Conservation (phyloP, 805 yeast genomes). For the Scheffersomyces lignosus region DNA sequence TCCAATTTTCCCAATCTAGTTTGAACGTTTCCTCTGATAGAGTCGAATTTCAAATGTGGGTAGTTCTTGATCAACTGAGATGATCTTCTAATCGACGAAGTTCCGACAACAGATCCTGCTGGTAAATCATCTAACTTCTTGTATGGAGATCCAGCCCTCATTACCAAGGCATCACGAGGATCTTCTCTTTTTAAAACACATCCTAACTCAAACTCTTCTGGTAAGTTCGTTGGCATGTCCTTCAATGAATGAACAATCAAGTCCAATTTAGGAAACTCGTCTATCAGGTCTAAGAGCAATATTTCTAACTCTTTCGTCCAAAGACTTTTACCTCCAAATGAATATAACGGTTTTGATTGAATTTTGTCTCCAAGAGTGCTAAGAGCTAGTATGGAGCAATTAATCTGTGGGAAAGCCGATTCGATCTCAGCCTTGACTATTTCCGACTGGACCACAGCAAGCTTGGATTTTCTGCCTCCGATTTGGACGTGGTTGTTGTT, state of each 20-base stretch:
- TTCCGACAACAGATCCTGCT: slow-evolving; percentile 83
- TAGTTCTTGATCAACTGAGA: slow-evolving; percentile 81
- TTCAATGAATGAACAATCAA: slow-evolving; percentile 91
- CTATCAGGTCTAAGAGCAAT: slow-evolving; percentile 61
- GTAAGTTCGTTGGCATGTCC: slow-evolving; percentile 88
- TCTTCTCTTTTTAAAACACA: slow-evolving; percentile 85
- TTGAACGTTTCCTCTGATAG: slow-evolving; percentile 76
- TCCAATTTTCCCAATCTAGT: slow-evolving; percentile 85
- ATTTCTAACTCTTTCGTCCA: slow-evolving; percentile 97
- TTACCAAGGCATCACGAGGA: slow-evolving; percentile 88
- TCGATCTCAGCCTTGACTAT: slow-evolving; percentile 64
- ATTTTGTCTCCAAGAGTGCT: slow-evolving; percentile 90
- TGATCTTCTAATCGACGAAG: slow-evolving; percentile 90
- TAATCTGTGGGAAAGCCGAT: slow-evolving; percentile 57
- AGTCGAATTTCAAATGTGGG: slow-evolving; percentile 77
- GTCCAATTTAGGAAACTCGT: slow-evolving; percentile 68
- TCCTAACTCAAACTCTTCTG: slow-evolving; percentile 87
- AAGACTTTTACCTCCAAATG: slow-evolving; percentile 93
- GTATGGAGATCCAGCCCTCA: slow-evolving; percentile 66
- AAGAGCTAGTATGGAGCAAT: slow-evolving; percentile 76
- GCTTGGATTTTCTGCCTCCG: slow-evolving; percentile 86
- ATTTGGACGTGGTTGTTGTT: slow-evolving; percentile 44
- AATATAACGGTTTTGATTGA: slow-evolving; percentile 79
- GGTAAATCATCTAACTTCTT: slow-evolving; percentile 74
- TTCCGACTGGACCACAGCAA: slow-evolving; percentile 87